Base-by-base conservation (phyloP, 306 rosid species). In the Acacia acuminata region DNA sequence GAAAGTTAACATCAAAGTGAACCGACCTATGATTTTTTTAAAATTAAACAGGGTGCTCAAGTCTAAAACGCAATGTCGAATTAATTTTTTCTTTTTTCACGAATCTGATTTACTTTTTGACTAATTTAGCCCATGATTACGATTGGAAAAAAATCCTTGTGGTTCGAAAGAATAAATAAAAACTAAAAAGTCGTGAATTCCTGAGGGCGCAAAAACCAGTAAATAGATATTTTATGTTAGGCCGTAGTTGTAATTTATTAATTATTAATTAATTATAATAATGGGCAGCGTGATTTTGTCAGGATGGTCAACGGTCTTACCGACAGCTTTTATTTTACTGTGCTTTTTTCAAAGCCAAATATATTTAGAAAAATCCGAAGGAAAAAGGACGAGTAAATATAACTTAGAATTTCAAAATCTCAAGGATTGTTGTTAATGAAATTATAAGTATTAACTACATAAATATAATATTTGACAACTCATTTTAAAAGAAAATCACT, bases 271-370 rank as follows among this genome's bases (percentile, higher is more conserved):
- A 42, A 69, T 42, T 20, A 40, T 42, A 44, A 43, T 77, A 78
- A 80, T 75, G 70, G 81, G 70, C 66, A 73, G 82, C 82, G 84
- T 86, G 84, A 67, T 64, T 53, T 24, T 65, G 79, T 58, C 76
- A 36, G 84, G 79, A 16, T 73, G 42, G 89, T 87, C 91, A 90
- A 90, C 87, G 89, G 89, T 86, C 93, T 77, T 82, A 77, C 87
- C 80, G 88, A 90, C 89, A 84, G 83, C 87, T 83, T 82, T 87
- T 79, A 79, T 44, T 77, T 75, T 63, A 56, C 79, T 84, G 82
- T 82, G 13, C 83, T 87, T 87, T 90, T 87, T 70, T 79, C 43
- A 65, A 43, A 30, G 22, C 63, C 63, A 55, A 55, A 56, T 2
- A 8, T 20, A 19, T 19, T 19, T 53, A 19, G 10, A 53, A 53